Conservation (phyloP, 2,329 filamentous ascomycete species). For the Rutstroemia sp. region DNA sequence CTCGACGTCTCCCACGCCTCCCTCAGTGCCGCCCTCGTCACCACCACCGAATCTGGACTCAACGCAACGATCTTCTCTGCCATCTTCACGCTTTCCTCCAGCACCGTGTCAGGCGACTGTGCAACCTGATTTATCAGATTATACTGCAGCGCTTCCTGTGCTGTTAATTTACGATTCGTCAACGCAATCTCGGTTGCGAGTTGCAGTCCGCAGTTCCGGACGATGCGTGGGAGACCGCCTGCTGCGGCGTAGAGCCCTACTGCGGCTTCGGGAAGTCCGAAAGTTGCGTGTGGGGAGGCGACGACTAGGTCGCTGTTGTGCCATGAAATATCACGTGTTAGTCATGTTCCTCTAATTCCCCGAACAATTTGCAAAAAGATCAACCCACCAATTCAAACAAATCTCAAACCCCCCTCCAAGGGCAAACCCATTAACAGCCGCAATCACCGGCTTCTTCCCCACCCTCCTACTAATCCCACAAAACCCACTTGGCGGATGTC, state of each 20-base stretch:
- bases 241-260: constrained; percentile 65
- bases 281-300: constrained; percentile 51
- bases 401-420: constrained; percentile 75
- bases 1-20: constrained; percentile 61
- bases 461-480: constrained; percentile 58
- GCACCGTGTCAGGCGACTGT: constrained; percentile 33
- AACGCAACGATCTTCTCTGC: constrained; percentile 55
- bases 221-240: constrained; percentile 61
- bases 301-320: constrained; percentile 58
- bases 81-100: constrained; percentile 51
- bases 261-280: constrained; percentile 64
- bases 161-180: constrained; percentile 51
- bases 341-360: too few species aligned
- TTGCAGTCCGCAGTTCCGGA: constrained; percentile 55
- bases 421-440: constrained; percentile 70
- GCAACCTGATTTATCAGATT: constrained; percentile 62
- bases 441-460: constrained; percentile 69
- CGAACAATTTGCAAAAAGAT: background rate
- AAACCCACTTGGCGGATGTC: constrained; percentile 42
- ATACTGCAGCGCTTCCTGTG: constrained; percentile 54
- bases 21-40: constrained; percentile 61
- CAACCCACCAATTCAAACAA: constrained; percentile 40
- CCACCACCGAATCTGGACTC: constrained; percentile 68
- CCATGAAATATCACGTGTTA: background rate
- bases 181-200: constrained; percentile 66